Percentiles rank a stretch among this genome's conserved stretches.
phyloP scores from a whole-genome alignment of 257 asterid species.

The Fraxinus anomala region DNA sequence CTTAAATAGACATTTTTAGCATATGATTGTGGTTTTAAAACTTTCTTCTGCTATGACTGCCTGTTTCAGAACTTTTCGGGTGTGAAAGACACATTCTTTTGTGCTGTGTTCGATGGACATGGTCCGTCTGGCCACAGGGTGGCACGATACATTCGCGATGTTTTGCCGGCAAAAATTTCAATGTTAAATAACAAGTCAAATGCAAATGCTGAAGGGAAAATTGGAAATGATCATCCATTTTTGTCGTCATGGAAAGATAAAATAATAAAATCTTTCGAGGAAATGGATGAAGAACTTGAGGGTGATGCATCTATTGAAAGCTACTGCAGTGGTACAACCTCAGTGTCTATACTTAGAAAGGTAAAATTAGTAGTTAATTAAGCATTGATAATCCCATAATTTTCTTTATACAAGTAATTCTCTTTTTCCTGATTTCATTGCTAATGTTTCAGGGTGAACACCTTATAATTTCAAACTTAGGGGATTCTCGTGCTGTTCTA shows the following conservation, averaged over 20 bases:
- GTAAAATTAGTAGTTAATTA: slow-evolving; percentile 33
- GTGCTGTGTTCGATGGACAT: slow-evolving; percentile 90
- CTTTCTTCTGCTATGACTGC: background rate
- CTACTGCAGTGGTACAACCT: slow-evolving; percentile 83
- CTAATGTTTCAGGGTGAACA: slow-evolving; percentile 62
- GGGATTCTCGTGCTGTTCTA: slow-evolving; percentile 85
- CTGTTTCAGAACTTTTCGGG: slow-evolving; percentile 62
- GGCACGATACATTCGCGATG: slow-evolving; percentile 64
- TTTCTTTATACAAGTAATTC: background rate
- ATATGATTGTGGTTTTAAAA: background rate
- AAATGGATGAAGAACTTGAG: slow-evolving; percentile 70
- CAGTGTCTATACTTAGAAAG: slow-evolving; percentile 72
- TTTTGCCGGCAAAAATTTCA: slow-evolving; percentile 68
- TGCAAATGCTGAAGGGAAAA: background rate
- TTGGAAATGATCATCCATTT: slow-evolving; percentile 31
- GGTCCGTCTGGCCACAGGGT: slow-evolving; percentile 92
- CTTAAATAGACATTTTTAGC: background rate
- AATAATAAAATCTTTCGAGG: slow-evolving; percentile 52
- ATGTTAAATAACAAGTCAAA: slow-evolving; percentile 23
- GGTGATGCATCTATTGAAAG: slow-evolving; percentile 55
- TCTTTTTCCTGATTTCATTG: slow-evolving; percentile 3
- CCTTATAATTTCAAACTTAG: slow-evolving; percentile 67
- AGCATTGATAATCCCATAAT: background rate
- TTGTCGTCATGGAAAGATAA: slow-evolving; percentile 60
- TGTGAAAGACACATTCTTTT: slow-evolving; percentile 60